Evolutionary conservation across 164 flowering plant genomes (phyloP), one percentile per base, ranked within the genome.

Genomic region (Houttuynia cordata): DNA sequence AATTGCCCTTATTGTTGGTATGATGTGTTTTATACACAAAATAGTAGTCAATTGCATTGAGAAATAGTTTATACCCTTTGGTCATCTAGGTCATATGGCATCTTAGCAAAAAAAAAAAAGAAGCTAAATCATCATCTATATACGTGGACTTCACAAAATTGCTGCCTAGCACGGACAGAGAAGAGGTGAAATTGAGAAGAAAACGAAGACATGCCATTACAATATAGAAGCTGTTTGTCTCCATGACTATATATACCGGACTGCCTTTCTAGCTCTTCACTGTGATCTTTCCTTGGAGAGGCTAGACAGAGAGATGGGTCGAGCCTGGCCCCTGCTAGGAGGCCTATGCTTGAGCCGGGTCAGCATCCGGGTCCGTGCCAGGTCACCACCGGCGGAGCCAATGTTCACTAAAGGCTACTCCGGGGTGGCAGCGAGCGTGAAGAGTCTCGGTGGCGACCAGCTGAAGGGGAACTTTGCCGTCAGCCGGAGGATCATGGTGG

Each of bases 401-500:
- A 77, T 72, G 62, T 64, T 67, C 9, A 65, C 47, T 10, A 37
- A 39, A 0, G 63, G 40, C 24, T 72, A 75, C 53, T 25, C 25
- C 59, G 18, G 22, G 24, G 8, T 51, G 20, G 25, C 23, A 58
- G 41, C 12, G 5, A 47, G 21, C 17, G 51, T 42, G 8, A 74
- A 61, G 57, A 70, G 67, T 51, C 56, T 50, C 21, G 17, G 56
- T 20, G 49, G 45, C 17, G 76, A 66, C 13, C 56, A 55, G 21
- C 59, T 18, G 59, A 67, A 66, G 53, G 52, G 71, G 4, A 62
- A 62, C 63, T 19, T 25, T 4, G 64, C 66, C 2, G 59, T 54
- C 18, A 86, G 91, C 10, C 74, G 85, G 76, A 83, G 67, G 62
- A 74, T 91, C 56, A 81, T 88, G 96, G 75, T 91, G 24, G 94